Base-by-base conservation (phyloP, 2,329 filamentous ascomycete species). In the Teratosphaeriaceae sp. region DNA sequence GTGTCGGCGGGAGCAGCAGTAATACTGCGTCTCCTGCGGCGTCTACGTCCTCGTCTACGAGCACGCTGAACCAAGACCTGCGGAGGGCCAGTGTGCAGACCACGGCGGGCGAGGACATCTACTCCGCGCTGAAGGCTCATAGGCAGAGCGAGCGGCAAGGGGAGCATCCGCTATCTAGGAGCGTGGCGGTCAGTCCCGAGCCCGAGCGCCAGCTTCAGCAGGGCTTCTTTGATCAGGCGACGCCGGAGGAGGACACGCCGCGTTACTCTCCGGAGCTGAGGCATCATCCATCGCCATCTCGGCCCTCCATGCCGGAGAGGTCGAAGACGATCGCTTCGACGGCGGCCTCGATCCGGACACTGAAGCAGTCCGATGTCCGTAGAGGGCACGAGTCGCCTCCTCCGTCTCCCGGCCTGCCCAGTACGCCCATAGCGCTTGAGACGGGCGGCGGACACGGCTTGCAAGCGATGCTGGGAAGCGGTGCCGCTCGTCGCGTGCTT, bases 161-260 rank as follows among this genome's bases (percentile, higher is more conserved):
- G 37, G 83, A 87, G 41, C 85, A 90, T 60, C 85, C 85, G 16
- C 66, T 90, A 31, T 79, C 85, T 15, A 82, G 86, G 53, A 89
- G 84, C 59, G 75, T 85, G 38, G 80, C 78, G 26, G 84, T 78
- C 15, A 85, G 80, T 56, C 85, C 84, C 1, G 78, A 82, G 37
- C 40, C 37, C 6, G 51, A 53, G 3, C 49, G 43, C 9, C 23
- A 37, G 3, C 49, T 42, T 9, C 23, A 37, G 34, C 43, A 48
- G 6, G 36, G 39, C 18, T 53, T 50, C 45, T 53, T 53, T 20
- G 52, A 56, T n/a, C 43, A 44, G 21, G 21, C 36, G 30, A 15
- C 40, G 8, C 16, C 40, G 5, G 21, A 44, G 13, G n/a, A 31
- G 8, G 36, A 43, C 13, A 22, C 22, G 9, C 42, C 24, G 15